Evolutionary conservation across 352 stramenopile genomes (phyloP).

Genomic region (Phytophthora pistaciae): DNA sequence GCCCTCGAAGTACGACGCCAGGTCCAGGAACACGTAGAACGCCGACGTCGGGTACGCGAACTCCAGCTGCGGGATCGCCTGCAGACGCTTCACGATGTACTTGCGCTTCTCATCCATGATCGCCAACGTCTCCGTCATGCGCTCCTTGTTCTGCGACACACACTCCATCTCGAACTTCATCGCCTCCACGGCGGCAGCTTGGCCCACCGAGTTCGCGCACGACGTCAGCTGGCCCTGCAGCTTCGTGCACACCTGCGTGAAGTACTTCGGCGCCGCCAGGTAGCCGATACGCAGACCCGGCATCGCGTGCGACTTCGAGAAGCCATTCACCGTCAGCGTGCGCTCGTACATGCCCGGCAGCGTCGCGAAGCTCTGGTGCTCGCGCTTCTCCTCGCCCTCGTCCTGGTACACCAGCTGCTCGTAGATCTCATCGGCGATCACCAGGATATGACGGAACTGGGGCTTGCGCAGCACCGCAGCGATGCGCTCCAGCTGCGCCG

Average conservation of each 20-base stretch:
- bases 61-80: slow-evolving; percentile 85
- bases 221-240: slow-evolving; percentile 97
- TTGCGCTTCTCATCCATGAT: slow-evolving; percentile 91
- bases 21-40: slow-evolving; percentile 97
- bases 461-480: slow-evolving; percentile 66
- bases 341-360: slow-evolving; percentile 89
- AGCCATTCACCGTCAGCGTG: slow-evolving; percentile 96
- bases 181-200: slow-evolving; percentile 92
- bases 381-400: slow-evolving; percentile 57
- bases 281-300: slow-evolving; percentile 96
- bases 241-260: slow-evolving; percentile 91
- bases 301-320: slow-evolving; percentile 98
- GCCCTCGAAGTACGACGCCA: slow-evolving; percentile 84
- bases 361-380: slow-evolving; percentile 77
- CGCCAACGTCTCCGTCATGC: slow-evolving; percentile 60
- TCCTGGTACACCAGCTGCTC: slow-evolving; percentile 95
- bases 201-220: slow-evolving; percentile 93
- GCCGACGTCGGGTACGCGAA: slow-evolving; percentile 92
- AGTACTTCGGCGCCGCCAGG: slow-evolving; percentile 80
- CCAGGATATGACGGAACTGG: slow-evolving; percentile 78
- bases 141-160: slow-evolving; percentile 51
- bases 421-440: slow-evolving; percentile 97
- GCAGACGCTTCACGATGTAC: slow-evolving; percentile 88
- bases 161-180: slow-evolving; percentile 87
- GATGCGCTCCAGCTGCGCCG: slow-evolving; percentile 61